Evolutionary conservation across 306 rosid species (phyloP).

Genomic region (Quercus aquifolioides): DNA sequence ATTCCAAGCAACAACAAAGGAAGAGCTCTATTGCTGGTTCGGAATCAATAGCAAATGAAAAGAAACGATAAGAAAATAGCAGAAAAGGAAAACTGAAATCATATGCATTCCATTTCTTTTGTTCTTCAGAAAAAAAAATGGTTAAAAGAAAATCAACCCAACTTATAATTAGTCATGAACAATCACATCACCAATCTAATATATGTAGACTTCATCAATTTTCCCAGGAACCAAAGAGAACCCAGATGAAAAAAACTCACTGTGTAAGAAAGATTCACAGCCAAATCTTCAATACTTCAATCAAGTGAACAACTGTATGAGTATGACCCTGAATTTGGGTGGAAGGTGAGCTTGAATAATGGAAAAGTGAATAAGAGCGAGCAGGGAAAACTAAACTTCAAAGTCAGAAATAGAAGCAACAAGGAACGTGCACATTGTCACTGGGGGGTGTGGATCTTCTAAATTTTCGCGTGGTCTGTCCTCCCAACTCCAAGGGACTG

Average conservation of each 20-base stretch:
- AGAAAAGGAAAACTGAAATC: neutral
- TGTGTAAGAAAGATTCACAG: neutral
- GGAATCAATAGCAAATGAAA: neutral
- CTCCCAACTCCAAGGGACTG: slow-evolving; percentile 14
- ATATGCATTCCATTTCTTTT: neutral
- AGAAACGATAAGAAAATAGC: neutral
- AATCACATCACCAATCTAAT: neutral
- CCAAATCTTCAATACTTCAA: neutral
- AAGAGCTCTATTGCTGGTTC: neutral
- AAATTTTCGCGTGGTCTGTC: neutral
- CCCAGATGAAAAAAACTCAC: slow-evolving; percentile 31
- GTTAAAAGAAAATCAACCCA: neutral
- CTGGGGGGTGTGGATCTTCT: neutral
- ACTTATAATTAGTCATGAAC: neutral
- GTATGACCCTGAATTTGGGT: neutral
- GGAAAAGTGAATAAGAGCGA: neutral
- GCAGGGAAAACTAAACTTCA: neutral
- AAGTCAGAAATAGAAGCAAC: neutral
- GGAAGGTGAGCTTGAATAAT: neutral
- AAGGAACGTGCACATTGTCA: neutral
- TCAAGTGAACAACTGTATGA: neutral
- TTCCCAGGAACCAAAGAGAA: slow-evolving; percentile 2
- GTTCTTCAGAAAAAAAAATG: neutral
- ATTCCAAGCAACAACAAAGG: neutral
- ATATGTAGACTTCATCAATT: neutral